Evolutionary conservation across 2,329 filamentous ascomycete species (phyloP), one percentile per base, ranked within the genome.

Genomic region (Fusarium sp.): DNA sequence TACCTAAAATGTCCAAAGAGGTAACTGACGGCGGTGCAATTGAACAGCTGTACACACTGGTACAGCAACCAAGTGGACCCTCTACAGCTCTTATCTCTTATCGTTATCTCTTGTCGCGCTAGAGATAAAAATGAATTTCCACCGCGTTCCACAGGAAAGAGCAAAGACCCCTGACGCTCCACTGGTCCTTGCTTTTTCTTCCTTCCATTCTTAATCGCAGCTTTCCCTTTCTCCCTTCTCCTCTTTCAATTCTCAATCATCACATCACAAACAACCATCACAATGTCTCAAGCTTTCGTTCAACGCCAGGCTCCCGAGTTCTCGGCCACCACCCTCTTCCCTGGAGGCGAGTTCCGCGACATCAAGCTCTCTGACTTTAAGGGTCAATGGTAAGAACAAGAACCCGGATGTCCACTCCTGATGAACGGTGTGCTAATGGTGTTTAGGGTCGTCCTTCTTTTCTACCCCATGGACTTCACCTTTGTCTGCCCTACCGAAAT

Each of bases 401-500:
- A 24, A 24, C 24, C 24, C 24, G 24, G 24, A 24, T 24, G 24
- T 24, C 24, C 24, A 24, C 24, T 22, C 22, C 22, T 22, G 22
- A 22, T 22, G 22, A 22, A 22, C 22, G 22, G 22, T 22, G 22
- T 22, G 22, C 22, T 22, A 22, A 22, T 22, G 22, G 3, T 5
- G n/a, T n/a, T 0, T 27, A 84, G 89, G 89, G 85, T 90, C 63
- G 83, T 90, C 73, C 87, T 91, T 34, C 85, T 88, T 70, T 91
- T 91, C 83, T 88, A 90, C 78, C 89, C 89, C 61, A 88, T 90
- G 81, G 88, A 90, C 74, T 91, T 89, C 84, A 90, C 88, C 72
- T 91, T 90, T 72, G 88, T 91, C 77, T 91, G 88, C 82, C 87
- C 87, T 29, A 88, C 87, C 76, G 87, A 91, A 80, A 90, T 91